Percentiles rank a stretch among this genome's conserved stretches.
phyloP scores from a whole-genome alignment of 768 basidiomycete genomes.

The Clitopilus passeckerianus region DNA sequence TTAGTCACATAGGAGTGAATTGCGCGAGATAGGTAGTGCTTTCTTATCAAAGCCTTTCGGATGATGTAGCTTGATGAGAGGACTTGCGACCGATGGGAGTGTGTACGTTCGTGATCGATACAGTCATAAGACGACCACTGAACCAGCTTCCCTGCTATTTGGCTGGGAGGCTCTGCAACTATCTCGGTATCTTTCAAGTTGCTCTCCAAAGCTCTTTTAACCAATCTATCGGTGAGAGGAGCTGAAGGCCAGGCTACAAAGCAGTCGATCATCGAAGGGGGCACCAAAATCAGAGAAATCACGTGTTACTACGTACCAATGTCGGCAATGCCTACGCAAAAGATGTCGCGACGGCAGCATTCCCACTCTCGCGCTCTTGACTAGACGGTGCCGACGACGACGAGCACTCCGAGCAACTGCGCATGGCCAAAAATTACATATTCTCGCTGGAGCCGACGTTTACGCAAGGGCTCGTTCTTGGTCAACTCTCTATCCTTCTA shows the following conservation, averaged over 20 bases:
- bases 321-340: neutral
- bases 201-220: constrained; percentile 31
- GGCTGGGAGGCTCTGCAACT: constrained; percentile 7
- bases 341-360: neutral
- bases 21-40: constrained; percentile 82
- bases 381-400: neutral
- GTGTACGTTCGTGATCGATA: constrained; percentile 72
- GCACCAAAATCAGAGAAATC: neutral
- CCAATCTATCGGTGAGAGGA: constrained; percentile 40
- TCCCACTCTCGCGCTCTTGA: neutral
- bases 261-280: constrained; percentile 2
- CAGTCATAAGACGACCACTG: constrained; percentile 91
- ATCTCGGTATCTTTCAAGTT: constrained; percentile 14
- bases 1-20: constrained; percentile 73
- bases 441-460: constrained; percentile 84
- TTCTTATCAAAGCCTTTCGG: constrained; percentile 90
- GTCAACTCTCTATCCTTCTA: constrained; percentile 83
- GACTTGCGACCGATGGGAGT: constrained; percentile 39
- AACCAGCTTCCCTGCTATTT: constrained; percentile 29
- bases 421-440: constrained; percentile 54
- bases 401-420: neutral
- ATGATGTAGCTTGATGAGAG: constrained; percentile 85
- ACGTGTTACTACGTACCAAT: neutral
- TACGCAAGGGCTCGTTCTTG: constrained; percentile 90
- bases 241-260: constrained; percentile 46